Base-by-base conservation (phyloP, 352 stramenopile genomes). In the Halophytophthora batemanensis region DNA sequence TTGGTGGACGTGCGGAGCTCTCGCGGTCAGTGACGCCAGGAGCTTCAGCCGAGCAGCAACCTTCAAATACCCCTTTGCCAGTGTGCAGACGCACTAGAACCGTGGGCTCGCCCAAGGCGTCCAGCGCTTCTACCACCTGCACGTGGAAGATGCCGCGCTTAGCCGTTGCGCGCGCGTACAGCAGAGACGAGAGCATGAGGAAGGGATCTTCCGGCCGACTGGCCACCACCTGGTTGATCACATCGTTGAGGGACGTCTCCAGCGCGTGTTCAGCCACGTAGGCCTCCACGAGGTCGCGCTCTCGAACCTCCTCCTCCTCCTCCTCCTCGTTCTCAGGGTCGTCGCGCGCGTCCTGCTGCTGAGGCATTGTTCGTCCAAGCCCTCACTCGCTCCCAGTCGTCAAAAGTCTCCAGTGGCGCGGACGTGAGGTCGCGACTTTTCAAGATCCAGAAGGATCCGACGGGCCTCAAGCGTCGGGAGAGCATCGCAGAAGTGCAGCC, bases 201-300 rank as follows among this genome's bases (percentile, higher is more conserved):
- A 87, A 82, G 29, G 82, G 82, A 52, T 93, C 82, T 12, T 67
- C 65, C 1, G 82, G 82, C 1, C 79, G 75, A 45, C 62, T 64
- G 12, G 71, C 73, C 21, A 93, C 77, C 33, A 93, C 64, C 40
- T 83, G 62, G 64, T 90, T 93, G 41, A 93, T 68, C 15, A 78
- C 63, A 12, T 87, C 71, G 43, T 89, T 93, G 1, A 93, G 66
- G 8, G 69, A 62, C 25, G 57, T 59, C 55, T 93, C 82, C 12
- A 93, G 66, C 50, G 69, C 62, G 64, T 93, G 79, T 34, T 90
- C 75, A 17, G 67, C 52, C 34, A 93, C 52, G 49, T 93, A 93
- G 6, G 70, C 63, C 56, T 93, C 82, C 13, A 90, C 77, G 25
- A 88, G 53, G 37, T 91, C 81, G n/a, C 77, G 72, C 56, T 90